These are phyloP conservation scores for Agaricus blazei DNA, from an alignment of 768 basidiomycete species.

Conservation along the genomic window DNA sequence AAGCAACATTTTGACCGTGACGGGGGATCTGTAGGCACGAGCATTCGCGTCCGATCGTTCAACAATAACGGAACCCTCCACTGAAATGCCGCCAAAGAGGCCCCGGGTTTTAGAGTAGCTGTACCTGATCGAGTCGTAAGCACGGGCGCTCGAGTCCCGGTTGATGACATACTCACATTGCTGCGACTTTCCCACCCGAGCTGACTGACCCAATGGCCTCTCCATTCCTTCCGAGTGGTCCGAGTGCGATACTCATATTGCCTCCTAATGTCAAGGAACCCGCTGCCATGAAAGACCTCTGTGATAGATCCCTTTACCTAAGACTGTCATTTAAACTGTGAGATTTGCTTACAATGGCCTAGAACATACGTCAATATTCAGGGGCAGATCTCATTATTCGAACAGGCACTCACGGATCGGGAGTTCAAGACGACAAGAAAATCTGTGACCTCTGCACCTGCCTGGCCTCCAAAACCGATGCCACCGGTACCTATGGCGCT, in stretches of 20 bases:
- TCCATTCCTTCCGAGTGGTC: slow-evolving; percentile 92
- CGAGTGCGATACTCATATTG: slow-evolving; percentile 84
- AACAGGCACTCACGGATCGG: slow-evolving; percentile 46
- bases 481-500: slow-evolving; percentile 94
- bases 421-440: slow-evolving; percentile 89
- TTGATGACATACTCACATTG: slow-evolving; percentile 54
- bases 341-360: slow-evolving; percentile 59
- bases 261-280: slow-evolving; percentile 89
- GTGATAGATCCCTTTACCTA: neutral
- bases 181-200: slow-evolving; percentile 81
- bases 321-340: neutral
- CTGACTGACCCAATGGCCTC: slow-evolving; percentile 85
- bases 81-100: slow-evolving; percentile 86
- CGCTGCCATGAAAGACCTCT: slow-evolving; percentile 91
- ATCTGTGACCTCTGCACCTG: slow-evolving; percentile 85
- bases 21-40: slow-evolving; percentile 70
- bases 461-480: slow-evolving; percentile 80
- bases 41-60: slow-evolving; percentile 93
- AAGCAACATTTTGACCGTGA: slow-evolving; percentile 76
- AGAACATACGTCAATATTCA: slow-evolving; percentile 6
- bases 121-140: slow-evolving; percentile 46
- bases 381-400: neutral
- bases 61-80: slow-evolving; percentile 87
- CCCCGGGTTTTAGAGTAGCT: slow-evolving; percentile 91
- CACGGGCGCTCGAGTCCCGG: neutral